phyloP scores from a whole-genome alignment of 1,284 basidiomycete species.

The Inonotus hispidus region DNA sequence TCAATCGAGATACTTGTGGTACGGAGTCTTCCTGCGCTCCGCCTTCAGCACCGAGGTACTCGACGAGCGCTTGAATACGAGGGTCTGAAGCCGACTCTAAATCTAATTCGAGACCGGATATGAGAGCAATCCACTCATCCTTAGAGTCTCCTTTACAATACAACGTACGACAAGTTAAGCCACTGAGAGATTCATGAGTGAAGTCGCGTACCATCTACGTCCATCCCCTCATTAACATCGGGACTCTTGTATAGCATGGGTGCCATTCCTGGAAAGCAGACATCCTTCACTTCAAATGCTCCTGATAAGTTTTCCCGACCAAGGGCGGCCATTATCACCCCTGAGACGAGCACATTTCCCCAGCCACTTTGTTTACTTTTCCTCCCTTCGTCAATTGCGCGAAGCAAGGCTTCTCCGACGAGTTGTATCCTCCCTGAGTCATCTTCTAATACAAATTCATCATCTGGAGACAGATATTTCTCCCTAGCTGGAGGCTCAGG shows the following conservation, averaged over 20 bases:
- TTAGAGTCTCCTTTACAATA: conserved; percentile 17
- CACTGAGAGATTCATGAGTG: neutral
- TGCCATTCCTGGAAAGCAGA: conserved; percentile 81
- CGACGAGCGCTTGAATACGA: conserved; percentile 75
- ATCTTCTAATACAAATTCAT: conserved; percentile 89
- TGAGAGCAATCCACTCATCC: conserved; percentile 75
- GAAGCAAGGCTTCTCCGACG: conserved; percentile 56
- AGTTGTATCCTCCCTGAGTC: conserved; percentile 90
- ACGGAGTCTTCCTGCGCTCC: conserved; percentile 67
- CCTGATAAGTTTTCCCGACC: conserved; percentile 87
- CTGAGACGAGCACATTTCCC: conserved; percentile 71
- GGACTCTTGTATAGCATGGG: conserved; percentile 41
- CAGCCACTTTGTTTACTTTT: conserved; percentile 30
- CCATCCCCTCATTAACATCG: conserved; percentile 31
- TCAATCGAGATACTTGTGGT: conserved; percentile 71
- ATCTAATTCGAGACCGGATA: conserved; percentile 79
- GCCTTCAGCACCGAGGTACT: conserved; percentile 83
- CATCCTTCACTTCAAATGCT: conserved; percentile 93
- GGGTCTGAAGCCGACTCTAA: conserved; percentile 60
- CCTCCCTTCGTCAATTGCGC: conserved; percentile 17
- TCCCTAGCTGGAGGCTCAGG: conserved; percentile 71
- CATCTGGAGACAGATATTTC: conserved; percentile 76
- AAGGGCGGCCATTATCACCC: conserved; percentile 85
- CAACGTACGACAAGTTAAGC: conserved; percentile 22
- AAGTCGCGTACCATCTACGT: conserved; percentile 36